Evolutionary conservation across 2,329 filamentous ascomycete species (phyloP), one percentile per base, ranked within the genome.

Genomic region (Trichoderma atroviride): DNA sequence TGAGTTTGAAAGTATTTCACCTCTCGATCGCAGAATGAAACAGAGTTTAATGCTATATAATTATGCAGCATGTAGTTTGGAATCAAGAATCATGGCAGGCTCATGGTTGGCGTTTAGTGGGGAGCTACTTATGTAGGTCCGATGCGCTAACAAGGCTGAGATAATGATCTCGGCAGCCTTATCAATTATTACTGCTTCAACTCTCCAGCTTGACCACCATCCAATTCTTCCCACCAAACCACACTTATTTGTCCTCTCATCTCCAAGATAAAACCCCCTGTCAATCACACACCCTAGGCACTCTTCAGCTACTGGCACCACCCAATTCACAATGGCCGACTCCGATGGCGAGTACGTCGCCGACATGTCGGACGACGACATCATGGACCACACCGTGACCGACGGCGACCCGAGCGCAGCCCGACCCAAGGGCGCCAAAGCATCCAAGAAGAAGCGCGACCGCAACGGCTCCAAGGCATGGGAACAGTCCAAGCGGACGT

Each of bases 321-420:
- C 33, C 37, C 59, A 69, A 50, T 57, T 60, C 70, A 71, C 71
- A 72, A 92, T 92, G 91, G 88, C 89, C 68, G 90, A 92, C 80
- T 92, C 90, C 22, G 91, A 92, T 76, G 90, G 88, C 78, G 90
- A 92, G 73, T 92, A 88, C 77, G 85, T 91, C 71, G 86, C 79
- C 73, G 86, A 88, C 74, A 83, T 84, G 77, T 91, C 89, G 29
- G 89, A 91, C 74, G 89, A 91, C 75, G 90, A 91, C 72, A 83
- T 89, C 70, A 81, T 83, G 71, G 82, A 83, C 73, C 82, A 85
- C 74, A 82, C 80, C 55, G 80, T 84, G 72, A 81, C 79, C 66
- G 79, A 82, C 62, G 80, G 79, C 71, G 75, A 79, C 67, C 59
- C 69, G 40, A 62, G 60, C 60, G 53, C 59, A 67, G 73, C 73